Conservation (phyloP, 208 protist species). For the Leishmania mexicana region DNA sequence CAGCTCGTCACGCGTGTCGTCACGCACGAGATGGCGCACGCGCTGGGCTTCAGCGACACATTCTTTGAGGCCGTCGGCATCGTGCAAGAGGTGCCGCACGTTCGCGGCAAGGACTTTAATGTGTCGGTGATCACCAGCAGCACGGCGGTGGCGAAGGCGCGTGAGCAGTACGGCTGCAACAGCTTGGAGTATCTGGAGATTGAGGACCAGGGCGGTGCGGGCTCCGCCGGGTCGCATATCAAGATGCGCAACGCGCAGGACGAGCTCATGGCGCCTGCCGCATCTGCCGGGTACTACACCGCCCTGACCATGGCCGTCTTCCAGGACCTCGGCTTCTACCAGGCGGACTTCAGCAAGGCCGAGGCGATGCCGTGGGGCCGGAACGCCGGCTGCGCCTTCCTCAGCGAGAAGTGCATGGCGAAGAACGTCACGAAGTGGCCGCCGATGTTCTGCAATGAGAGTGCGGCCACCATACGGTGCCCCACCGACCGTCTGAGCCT, state of each 20-base stretch:
- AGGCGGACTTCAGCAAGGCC: conserved; percentile 55
- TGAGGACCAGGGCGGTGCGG: conserved; percentile 44
- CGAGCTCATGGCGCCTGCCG: conserved; percentile 79
- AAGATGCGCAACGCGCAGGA: conserved; percentile 76
- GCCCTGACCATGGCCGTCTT: conserved; percentile 83
- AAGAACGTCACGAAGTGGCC: conserved; percentile 35
- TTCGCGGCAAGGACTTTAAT: conserved; percentile 40
- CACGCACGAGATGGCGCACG: conserved; percentile 83
- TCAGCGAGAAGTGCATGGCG: conserved; percentile 46
- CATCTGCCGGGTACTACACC: conserved; percentile 44
- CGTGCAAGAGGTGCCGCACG: not conserved
- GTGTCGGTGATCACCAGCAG: not conserved
- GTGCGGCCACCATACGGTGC: not conserved
- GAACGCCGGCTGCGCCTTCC: conserved; percentile 57
- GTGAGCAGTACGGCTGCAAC: conserved; percentile 57
- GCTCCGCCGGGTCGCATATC: conserved; percentile 71
- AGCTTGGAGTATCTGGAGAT: conserved; percentile 64
- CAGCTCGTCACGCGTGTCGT: conserved; percentile 13
- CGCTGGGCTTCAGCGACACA: conserved; percentile 62
- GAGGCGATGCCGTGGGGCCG: conserved; percentile 75
- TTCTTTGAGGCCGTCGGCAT: conserved; percentile 2
- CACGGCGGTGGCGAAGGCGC: not conserved
- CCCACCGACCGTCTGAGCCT: not conserved
- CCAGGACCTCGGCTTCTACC: conserved; percentile 83
- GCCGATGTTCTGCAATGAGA: conserved; percentile 52